Evolutionary conservation across 495 filamentous ascomycete genomes (phyloP).

Genomic region (Rostrohypoxylon terebratum): DNA sequence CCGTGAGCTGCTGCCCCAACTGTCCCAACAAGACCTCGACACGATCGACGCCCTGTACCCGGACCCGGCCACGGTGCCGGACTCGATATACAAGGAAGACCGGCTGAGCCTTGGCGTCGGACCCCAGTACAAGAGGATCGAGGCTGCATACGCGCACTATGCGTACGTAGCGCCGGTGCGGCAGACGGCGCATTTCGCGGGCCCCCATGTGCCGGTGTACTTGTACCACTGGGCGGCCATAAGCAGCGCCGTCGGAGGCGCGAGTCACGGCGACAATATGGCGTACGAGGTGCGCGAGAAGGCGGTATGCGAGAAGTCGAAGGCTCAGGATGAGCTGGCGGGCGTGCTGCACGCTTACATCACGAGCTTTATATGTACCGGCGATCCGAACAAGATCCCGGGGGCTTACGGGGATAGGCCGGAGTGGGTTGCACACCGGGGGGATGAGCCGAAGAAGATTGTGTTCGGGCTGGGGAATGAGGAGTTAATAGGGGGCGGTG

Average conservation of each 20-base stretch:
- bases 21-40: background rate
- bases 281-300: slow-evolving; percentile 7
- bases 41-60: background rate
- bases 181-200: slow-evolving; percentile 3
- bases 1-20: background rate
- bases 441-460: background rate
- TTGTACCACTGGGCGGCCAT: background rate
- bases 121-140: background rate
- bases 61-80: background rate
- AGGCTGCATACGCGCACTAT: slow-evolving; percentile 1
- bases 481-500: background rate
- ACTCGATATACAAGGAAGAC: background rate
- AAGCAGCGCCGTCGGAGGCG: background rate
- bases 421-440: background rate
- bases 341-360: background rate
- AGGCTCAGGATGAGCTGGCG: background rate
- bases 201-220: background rate
- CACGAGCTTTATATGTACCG: slow-evolving; percentile 1
- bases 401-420: background rate
- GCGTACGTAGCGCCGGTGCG: slow-evolving; percentile 1
- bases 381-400: background rate
- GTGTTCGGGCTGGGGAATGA: slow-evolving; percentile 5
- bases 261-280: slow-evolving; percentile 1
- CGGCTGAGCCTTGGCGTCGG: background rate
- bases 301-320: background rate